phyloP scores from a whole-genome alignment of 2,329 filamentous ascomycete species.

The Curvularia lunata region DNA sequence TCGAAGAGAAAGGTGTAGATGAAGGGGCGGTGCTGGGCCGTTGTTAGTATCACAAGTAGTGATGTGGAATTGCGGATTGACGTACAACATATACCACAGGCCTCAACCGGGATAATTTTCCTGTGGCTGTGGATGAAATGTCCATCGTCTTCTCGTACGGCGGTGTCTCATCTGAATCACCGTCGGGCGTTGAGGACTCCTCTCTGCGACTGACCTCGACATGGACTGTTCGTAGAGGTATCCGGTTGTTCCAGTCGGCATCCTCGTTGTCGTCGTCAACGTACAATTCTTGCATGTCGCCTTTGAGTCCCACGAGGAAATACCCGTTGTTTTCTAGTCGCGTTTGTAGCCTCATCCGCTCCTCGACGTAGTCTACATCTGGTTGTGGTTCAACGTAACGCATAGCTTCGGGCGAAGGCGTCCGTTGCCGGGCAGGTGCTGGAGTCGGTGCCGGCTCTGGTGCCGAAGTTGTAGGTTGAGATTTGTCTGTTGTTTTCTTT shows the following conservation, averaged over 20 bases:
- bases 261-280: slow-evolving; percentile 53
- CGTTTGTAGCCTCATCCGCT: slow-evolving; percentile 64
- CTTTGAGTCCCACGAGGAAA: slow-evolving; percentile 73
- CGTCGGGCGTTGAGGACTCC: slow-evolving; percentile 11
- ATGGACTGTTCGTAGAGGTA: slow-evolving; percentile 69
- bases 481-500: slow-evolving; percentile 22
- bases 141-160: slow-evolving; percentile 30
- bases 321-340: slow-evolving; percentile 56
- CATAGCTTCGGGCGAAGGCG: slow-evolving; percentile 38
- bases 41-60: background rate
- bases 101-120: slow-evolving; percentile 56
- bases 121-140: slow-evolving; percentile 6
- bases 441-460: background rate
- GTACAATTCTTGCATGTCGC: slow-evolving; percentile 63
- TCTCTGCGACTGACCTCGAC: slow-evolving; percentile 64
- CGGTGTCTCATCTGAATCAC: slow-evolving; percentile 31
- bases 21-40: slow-evolving; percentile 68
- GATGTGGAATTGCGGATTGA: background rate
- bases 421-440: slow-evolving; percentile 10
- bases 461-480: slow-evolving; percentile 1
- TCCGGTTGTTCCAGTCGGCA: slow-evolving; percentile 55
- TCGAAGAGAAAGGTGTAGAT: slow-evolving; percentile 78
- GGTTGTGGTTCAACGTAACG: slow-evolving; percentile 47
- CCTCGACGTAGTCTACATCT: slow-evolving; percentile 59
- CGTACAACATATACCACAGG: slow-evolving; percentile 72